Conservation (phyloP, 179 eudicot genomes). For the Vitellaria paradoxa region DNA sequence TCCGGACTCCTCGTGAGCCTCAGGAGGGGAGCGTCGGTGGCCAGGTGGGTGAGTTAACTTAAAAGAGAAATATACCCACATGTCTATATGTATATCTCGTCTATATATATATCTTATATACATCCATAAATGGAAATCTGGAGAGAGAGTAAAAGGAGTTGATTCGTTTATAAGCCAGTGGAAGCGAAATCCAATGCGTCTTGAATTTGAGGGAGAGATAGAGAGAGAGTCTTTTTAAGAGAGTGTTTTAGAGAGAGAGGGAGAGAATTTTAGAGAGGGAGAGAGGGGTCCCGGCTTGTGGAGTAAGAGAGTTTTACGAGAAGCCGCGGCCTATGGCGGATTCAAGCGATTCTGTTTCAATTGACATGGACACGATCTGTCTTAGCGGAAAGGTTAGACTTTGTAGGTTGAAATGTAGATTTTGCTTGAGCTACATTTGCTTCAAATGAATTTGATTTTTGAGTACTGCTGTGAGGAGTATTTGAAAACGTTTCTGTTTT, state of each 20-base stretch:
- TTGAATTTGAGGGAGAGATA: background rate
- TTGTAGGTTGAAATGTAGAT: background rate
- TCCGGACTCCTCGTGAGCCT: constrained; percentile 16
- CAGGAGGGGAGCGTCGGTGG: constrained; percentile 22
- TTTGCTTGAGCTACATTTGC: constrained; percentile 18
- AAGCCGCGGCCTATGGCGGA: constrained; percentile 23
- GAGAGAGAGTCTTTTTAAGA: background rate
- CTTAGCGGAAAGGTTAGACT: constrained; percentile 47
- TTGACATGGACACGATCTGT: constrained; percentile 54
- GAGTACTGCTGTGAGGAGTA: background rate
- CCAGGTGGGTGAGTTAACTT: constrained; percentile 5
- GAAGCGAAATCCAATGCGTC: constrained; percentile 19
- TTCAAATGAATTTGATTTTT: background rate
- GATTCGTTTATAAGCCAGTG: constrained; percentile 19
- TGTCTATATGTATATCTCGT: background rate
- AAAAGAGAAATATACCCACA: background rate
- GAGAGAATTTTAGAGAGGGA: constrained; percentile 11
- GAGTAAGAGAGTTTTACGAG: background rate
- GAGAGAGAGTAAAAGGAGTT: background rate
- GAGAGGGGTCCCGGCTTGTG: constrained; percentile 2
- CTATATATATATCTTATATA: background rate
- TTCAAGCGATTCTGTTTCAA: constrained; percentile 46
- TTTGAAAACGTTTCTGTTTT: background rate
- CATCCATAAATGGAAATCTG: background rate
- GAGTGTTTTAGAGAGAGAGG: constrained; percentile 8